Evolutionary conservation across 2,329 filamentous ascomycete genomes (phyloP), one percentile per base, ranked within the genome.

Genomic region (Pseudohalonectria lignicola): DNA sequence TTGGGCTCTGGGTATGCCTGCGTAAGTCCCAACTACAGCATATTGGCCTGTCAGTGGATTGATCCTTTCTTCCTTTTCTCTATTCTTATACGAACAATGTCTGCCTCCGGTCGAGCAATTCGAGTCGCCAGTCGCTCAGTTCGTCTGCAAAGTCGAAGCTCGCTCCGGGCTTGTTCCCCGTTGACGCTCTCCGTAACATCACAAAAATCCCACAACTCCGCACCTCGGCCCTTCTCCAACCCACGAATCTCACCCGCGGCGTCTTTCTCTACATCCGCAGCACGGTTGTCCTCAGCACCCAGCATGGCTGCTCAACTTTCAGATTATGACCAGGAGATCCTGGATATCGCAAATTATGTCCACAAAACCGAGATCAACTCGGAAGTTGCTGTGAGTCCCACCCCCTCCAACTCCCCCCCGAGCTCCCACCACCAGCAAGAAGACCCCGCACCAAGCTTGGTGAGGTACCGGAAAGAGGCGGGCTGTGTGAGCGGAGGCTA

Each of bases 281-380:
- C 36, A 19, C 36, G 29, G 28, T 29, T 17, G 20, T 38, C 28
- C 47, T 71, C 66, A 40, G 61, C 63, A 47, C 67, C 70, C 50
- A 64, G 70, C 49, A 56, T 63, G 60, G 60, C 74, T 54, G 58
- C 66, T 52, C 54, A 61, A 35, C 19, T 15, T 43, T 64, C 73
- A 58, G 71, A 79, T 49, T 95, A 90, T 63, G 90, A 96, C 59
- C 78, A 83, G 46, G 90, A 95, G 67, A 92, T 96, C 62, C 80
- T 79, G 62, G 88, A 96, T 60, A 94, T 98, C 71, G 90, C 90
- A 45, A 77, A 74, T 64, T 98, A 95, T 66, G 83, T 96, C 58
- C 86, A 93, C 72, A 85, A 88, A 60, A 90, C 88, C 62, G 74
- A 85, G 41, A 82, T 96, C 55, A 73, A 90, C 51, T 96, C 90